phyloP scores from a whole-genome alignment of 768 basidiomycete genomes.

The Agaricus blazei region DNA sequence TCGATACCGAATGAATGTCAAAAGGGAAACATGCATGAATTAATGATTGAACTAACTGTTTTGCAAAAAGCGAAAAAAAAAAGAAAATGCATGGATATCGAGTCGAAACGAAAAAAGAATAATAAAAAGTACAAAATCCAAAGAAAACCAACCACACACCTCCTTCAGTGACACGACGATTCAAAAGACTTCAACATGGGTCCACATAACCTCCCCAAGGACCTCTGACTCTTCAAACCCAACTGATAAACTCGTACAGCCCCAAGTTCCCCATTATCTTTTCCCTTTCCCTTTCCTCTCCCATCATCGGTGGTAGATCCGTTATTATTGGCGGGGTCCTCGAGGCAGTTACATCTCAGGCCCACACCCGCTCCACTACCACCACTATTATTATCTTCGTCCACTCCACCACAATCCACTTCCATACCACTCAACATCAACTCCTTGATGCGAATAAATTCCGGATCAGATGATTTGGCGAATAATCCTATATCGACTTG shows the following conservation, averaged over 20 bases:
- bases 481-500: constrained; percentile 39
- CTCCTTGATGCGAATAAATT: constrained; percentile 28
- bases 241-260: constrained; percentile 34
- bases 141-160: background rate
- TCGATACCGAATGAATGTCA: too few relatives aligned
- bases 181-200: constrained; percentile 2
- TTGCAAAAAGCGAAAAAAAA: too few relatives aligned
- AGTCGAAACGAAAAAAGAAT: background rate
- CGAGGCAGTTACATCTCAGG: too few relatives aligned
- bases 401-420: background rate
- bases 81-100: too few relatives aligned
- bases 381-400: background rate
- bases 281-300: background rate
- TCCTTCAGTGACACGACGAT: background rate
- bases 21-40: too few relatives aligned
- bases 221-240: constrained; percentile 34
- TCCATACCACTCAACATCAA: constrained; percentile 21
- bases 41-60: too few relatives aligned
- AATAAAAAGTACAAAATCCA: background rate
- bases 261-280: constrained; percentile 16
- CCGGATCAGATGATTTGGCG: constrained; percentile 26
- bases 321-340: too few relatives aligned
- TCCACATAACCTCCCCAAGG: constrained; percentile 16
- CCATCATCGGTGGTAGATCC: background rate
- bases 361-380: background rate